Conservation (phyloP, 1,284 basidiomycete genomes). For the Leccinum insolens region DNA sequence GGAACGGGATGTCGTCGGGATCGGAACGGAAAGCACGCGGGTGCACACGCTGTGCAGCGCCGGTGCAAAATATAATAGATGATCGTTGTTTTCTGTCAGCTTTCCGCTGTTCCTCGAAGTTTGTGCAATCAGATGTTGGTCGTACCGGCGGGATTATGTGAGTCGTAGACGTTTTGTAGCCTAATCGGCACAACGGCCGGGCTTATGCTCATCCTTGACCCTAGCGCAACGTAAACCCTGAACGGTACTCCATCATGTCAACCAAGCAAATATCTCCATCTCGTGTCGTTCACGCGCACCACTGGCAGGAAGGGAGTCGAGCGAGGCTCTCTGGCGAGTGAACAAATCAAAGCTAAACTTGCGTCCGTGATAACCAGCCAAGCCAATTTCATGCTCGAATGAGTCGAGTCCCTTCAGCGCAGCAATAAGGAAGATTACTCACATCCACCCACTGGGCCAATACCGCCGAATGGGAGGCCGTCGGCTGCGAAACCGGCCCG, state of each 20-base stretch:
- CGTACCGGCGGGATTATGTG: too few relatives aligned
- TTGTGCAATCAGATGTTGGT: too few relatives aligned
- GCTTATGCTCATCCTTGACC: constrained; percentile 59
- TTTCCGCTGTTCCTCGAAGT: too few relatives aligned
- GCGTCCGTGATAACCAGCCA: constrained; percentile 65
- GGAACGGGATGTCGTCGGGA: too few relatives aligned
- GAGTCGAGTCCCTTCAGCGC: neutral
- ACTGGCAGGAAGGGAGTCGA: constrained; percentile 60
- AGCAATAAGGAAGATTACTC: constrained; percentile 10
- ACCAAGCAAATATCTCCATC: neutral
- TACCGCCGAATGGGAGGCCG: constrained; percentile 73
- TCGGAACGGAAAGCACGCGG: too few relatives aligned
- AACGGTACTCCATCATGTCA: neutral
- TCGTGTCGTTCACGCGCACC: constrained; percentile 40
- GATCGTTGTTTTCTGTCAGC: neutral
- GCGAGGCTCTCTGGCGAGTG: constrained; percentile 62
- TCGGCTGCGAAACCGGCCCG: constrained; percentile 41
- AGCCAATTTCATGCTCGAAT: constrained; percentile 35
- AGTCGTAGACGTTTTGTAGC: too few relatives aligned
- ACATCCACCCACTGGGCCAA: constrained; percentile 73
- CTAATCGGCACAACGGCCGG: too few relatives aligned
- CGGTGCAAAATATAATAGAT: neutral
- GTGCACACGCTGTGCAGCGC: too few relatives aligned
- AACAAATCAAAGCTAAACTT: constrained; percentile 72
- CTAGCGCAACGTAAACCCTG: constrained; percentile 59